Conservation (phyloP, 192 early-diverging fungal genomes). For the Kickxella alabastrina region DNA sequence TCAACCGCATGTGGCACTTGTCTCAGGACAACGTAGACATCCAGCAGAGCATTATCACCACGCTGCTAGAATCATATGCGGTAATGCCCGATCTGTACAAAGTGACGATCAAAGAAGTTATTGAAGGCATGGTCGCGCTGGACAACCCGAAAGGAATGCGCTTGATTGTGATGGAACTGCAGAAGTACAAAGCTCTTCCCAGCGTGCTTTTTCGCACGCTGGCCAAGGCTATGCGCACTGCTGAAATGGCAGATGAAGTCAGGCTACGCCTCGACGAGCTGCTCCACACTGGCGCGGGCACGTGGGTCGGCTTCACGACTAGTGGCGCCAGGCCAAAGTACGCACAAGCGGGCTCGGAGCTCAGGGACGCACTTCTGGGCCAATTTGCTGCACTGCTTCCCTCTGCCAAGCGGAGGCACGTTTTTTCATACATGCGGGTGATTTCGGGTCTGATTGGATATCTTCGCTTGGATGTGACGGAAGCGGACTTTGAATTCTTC, state of each 20-base stretch:
- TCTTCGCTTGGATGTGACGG: slow-evolving; percentile 21
- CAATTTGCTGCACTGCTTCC: slow-evolving; percentile 3
- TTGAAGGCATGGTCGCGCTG: slow-evolving; percentile 6
- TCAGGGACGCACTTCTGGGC: slow-evolving; percentile 11
- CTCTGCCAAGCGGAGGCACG: slow-evolving; percentile 2
- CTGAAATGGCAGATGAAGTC: neutral
- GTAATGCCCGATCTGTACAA: slow-evolving; percentile 38
- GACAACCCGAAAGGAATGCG: neutral
- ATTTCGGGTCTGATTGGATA: slow-evolving; percentile 29
- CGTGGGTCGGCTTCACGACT: slow-evolving; percentile 29
- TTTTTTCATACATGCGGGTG: slow-evolving; percentile 12
- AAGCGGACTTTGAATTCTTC: slow-evolving; percentile 18
- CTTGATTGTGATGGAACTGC: slow-evolving; percentile 18
- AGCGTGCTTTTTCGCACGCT: slow-evolving; percentile 32
- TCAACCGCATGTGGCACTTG: slow-evolving; percentile 3
- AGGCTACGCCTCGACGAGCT: slow-evolving; percentile 13
- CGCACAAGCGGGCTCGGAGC: slow-evolving; percentile 15
- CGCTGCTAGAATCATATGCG: slow-evolving; percentile 9
- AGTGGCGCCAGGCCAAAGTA: slow-evolving; percentile 18
- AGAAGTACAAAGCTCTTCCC: slow-evolving; percentile 16
- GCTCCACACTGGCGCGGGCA: slow-evolving; percentile 14
- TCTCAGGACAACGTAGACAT: neutral
- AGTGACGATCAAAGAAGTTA: slow-evolving; percentile 16
- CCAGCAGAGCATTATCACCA: slow-evolving; percentile 2
- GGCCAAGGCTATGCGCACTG: neutral